These are phyloP conservation scores for Chrysanthemum makinoi DNA, from an alignment of 129 eudicot genomes.

Conservation along the genomic window DNA sequence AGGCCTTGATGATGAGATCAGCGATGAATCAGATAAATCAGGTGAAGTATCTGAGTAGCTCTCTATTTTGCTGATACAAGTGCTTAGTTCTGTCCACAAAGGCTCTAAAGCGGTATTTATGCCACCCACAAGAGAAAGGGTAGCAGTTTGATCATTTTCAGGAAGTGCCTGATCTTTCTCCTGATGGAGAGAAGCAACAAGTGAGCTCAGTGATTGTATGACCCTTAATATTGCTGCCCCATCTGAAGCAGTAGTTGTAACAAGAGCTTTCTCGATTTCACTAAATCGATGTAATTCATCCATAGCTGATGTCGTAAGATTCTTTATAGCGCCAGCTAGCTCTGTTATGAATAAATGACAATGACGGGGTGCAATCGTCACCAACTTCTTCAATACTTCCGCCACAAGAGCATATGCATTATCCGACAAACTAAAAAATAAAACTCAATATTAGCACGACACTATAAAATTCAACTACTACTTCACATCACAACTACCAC, in stretches of 20 bases:
- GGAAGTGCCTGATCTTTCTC: constrained; percentile 47
- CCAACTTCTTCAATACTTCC: constrained; percentile 85
- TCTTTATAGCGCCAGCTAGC: constrained; percentile 68
- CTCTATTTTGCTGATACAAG: constrained; percentile 83
- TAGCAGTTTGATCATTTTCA: constrained; percentile 49
- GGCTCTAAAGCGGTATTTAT: constrained; percentile 83
- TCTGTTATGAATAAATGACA: constrained; percentile 79
- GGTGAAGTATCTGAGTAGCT: constrained; percentile 60
- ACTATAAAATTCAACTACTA: background rate
- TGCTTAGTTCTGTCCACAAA: constrained; percentile 90
- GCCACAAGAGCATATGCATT: constrained; percentile 86
- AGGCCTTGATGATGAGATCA: constrained; percentile 49
- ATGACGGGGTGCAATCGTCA: constrained; percentile 67
- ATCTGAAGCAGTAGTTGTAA: constrained; percentile 62
- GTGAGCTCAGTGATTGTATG: constrained; percentile 83
- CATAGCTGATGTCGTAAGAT: constrained; percentile 66
- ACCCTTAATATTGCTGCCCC: constrained; percentile 92
- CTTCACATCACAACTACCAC: background rate
- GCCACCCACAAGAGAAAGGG: constrained; percentile 63
- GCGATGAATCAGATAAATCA: constrained; percentile 52
- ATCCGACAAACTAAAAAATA: constrained; percentile 69
- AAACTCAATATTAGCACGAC: background rate
- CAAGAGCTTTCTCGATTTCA: constrained; percentile 72
- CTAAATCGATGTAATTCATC: constrained; percentile 66
- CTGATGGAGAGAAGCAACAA: constrained; percentile 59